Conservation (phyloP, 371 early-diverging fungal genomes). For the Mortierella sp. region DNA sequence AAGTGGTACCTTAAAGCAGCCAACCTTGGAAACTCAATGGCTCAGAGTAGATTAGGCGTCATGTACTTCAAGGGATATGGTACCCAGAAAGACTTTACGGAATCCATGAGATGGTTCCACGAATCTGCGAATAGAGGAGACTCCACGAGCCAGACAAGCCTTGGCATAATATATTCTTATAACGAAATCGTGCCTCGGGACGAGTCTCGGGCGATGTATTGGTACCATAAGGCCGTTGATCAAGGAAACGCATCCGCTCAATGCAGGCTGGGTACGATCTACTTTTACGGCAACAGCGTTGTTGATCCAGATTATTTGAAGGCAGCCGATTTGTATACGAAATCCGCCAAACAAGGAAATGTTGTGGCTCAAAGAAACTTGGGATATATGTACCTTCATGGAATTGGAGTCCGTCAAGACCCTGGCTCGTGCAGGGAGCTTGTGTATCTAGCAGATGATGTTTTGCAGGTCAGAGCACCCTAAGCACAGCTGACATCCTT, state of each 20-base stretch:
- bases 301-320: background rate
- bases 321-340: background rate
- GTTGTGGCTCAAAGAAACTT: background rate
- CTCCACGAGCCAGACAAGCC: background rate
- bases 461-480: no score
- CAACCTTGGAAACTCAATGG: background rate
- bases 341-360: background rate
- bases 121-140: background rate
- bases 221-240: background rate
- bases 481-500: no score
- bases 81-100: background rate
- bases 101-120: background rate
- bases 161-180: background rate
- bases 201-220: background rate
- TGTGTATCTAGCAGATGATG: no score
- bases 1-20: background rate
- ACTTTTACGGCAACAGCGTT: background rate
- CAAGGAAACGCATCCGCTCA: background rate
- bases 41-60: background rate
- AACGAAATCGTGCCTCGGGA: background rate
- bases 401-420: background rate
- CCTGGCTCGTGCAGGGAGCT: no score
- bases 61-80: slow-evolving; percentile 3
- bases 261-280: background rate
- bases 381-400: background rate